Evolutionary conservation across 2,329 filamentous ascomycete species (phyloP).

Genomic region (Parafenestella ontariensis): DNA sequence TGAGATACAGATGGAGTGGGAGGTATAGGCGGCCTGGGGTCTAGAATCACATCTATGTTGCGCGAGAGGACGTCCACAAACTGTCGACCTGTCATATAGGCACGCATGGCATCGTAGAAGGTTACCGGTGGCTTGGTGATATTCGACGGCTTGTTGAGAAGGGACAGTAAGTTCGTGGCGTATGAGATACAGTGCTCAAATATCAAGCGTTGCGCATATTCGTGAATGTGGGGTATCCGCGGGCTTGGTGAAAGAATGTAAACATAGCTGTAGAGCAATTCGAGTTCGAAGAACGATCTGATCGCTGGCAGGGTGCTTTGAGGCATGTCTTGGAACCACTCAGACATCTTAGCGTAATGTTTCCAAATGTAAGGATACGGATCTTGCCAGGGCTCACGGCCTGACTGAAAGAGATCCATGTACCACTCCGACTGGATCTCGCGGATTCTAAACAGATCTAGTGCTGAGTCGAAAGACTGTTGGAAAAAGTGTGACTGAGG

Average conservation of each 20-base stretch:
- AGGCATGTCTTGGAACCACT: slow-evolving; percentile 83
- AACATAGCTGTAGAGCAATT: slow-evolving; percentile 88
- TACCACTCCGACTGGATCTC: slow-evolving; percentile 89
- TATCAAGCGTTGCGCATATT: slow-evolving; percentile 80
- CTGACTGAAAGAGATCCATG: slow-evolving; percentile 83
- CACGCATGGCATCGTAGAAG: slow-evolving; percentile 85
- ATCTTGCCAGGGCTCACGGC: slow-evolving; percentile 71
- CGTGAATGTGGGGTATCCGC: slow-evolving; percentile 72
- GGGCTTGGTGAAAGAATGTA: slow-evolving; percentile 85
- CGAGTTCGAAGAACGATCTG: slow-evolving; percentile 81
- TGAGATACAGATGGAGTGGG: slow-evolving; percentile 41
- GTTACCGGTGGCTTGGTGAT: slow-evolving; percentile 74
- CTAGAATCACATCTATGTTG: slow-evolving; percentile 57
- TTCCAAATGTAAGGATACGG: slow-evolving; percentile 76
- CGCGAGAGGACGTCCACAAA: slow-evolving; percentile 64
- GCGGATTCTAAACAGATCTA: slow-evolving; percentile 83
- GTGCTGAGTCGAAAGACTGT: slow-evolving; percentile 70
- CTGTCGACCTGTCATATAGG: slow-evolving; percentile 71
- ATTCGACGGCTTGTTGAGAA: slow-evolving; percentile 62
- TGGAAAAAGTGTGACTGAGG: slow-evolving; percentile 61
- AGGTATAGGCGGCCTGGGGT: slow-evolving; percentile 51
- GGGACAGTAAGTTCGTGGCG: slow-evolving; percentile 73
- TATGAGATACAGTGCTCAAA: slow-evolving; percentile 90
- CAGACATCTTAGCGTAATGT: slow-evolving; percentile 76
- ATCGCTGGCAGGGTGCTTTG: slow-evolving; percentile 69